A percentile compares a stretch with the other conserved stretches of the same genome.
Conservation (phyloP, 345 rosid genomes). For the Triadica sebifera region DNA sequence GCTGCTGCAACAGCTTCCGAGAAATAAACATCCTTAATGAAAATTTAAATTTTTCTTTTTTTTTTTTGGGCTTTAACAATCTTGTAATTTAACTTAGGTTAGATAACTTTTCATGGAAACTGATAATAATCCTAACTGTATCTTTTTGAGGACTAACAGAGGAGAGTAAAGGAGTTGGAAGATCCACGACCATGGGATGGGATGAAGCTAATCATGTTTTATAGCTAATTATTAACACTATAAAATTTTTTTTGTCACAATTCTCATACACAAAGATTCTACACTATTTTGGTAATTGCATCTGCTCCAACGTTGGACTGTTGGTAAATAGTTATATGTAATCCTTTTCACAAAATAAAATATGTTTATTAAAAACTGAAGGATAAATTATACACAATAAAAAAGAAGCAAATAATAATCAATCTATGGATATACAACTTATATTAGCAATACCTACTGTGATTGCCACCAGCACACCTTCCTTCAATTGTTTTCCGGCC, state of each 20-base stretch:
- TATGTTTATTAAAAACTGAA: neutral
- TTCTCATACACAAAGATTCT: neutral
- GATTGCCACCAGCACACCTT: constrained; percentile 38
- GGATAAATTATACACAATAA: neutral
- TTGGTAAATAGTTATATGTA: neutral
- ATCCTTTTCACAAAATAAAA: neutral
- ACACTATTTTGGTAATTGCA: neutral
- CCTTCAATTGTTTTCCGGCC: constrained; percentile 47
- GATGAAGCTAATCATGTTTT: neutral
- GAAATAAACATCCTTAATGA: too few relatives aligned
- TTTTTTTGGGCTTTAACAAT: too few relatives aligned
- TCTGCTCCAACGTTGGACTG: neutral
- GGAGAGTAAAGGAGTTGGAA: neutral
- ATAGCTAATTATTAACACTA: neutral
- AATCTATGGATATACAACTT: neutral
- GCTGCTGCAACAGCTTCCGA: too few relatives aligned
- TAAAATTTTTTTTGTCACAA: neutral
- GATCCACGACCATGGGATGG: neutral
- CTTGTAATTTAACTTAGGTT: too few relatives aligned
- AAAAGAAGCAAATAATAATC: neutral
- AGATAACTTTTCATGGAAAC: neutral
- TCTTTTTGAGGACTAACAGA: neutral
- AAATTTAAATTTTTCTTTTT: too few relatives aligned
- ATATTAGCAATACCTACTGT: constrained; percentile 34
- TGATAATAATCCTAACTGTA: neutral